phyloP scores from a whole-genome alignment of 257 asterid genomes.

The Schizonepeta tenuifolia region DNA sequence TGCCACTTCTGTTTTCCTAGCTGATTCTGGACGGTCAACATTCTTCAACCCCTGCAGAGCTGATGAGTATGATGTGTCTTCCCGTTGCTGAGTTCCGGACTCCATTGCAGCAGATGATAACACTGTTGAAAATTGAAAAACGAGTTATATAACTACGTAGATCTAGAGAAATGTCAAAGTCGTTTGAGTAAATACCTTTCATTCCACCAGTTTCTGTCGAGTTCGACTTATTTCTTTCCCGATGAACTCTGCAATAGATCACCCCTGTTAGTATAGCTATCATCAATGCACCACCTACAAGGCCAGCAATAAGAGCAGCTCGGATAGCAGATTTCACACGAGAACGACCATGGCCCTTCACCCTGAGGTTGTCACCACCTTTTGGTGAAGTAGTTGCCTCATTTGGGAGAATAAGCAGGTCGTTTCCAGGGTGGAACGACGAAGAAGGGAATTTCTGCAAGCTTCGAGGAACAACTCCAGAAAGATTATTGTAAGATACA shows the following conservation, averaged over 20 bases:
- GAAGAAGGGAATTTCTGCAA: conserved; percentile 75
- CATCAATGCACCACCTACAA: conserved; percentile 51
- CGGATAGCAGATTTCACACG: conserved; percentile 46
- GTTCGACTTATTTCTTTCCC: conserved; percentile 29
- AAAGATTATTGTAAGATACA: conserved; percentile 76
- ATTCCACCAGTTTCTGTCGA: conserved; percentile 42
- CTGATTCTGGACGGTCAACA: conserved; percentile 39
- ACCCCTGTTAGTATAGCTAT: conserved; percentile 47
- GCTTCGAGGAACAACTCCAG: conserved; percentile 74
- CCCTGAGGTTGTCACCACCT: conserved; percentile 38
- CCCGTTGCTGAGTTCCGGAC: conserved; percentile 38
- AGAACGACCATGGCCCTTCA: conserved; percentile 43
- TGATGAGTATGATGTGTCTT: conserved; percentile 39
- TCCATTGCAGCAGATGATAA: conserved; percentile 41
- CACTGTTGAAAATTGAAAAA: conserved; percentile 36
- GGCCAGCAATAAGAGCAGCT: conserved; percentile 64
- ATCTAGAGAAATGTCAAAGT: background rate
- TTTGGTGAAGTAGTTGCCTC: conserved; percentile 40
- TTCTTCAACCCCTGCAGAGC: conserved; percentile 33
- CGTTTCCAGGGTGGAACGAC: conserved; percentile 82
- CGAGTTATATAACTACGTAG: conserved; percentile 2
- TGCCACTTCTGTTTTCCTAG: conserved; percentile 40
- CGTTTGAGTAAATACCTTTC: conserved; percentile 46
- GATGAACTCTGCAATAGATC: conserved; percentile 54
- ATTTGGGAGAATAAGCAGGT: conserved; percentile 56